Percentiles rank a stretch among this genome's conserved stretches.
These are phyloP conservation scores for Mycena epipterygia DNA, from an alignment of 768 basidiomycete species.

Conservation along the genomic window DNA sequence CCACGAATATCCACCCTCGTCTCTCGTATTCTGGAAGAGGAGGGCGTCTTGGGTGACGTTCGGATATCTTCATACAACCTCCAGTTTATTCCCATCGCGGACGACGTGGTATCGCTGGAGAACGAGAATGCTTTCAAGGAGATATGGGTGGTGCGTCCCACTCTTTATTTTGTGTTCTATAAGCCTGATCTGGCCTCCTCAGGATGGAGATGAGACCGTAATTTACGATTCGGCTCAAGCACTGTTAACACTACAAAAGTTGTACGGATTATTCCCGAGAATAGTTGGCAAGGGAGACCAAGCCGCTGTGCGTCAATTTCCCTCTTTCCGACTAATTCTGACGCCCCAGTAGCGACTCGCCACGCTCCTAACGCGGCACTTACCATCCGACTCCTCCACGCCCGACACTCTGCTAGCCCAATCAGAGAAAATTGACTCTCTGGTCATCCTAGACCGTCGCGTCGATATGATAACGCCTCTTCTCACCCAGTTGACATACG, in stretches of 20 bases:
- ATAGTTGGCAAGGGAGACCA: slow-evolving; percentile 95
- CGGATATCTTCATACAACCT: slow-evolving; percentile 89
- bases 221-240: slow-evolving; percentile 93
- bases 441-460: slow-evolving; percentile 91
- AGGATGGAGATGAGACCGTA: slow-evolving; percentile 95
- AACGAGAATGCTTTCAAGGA: slow-evolving; percentile 88
- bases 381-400: slow-evolving; percentile 52
- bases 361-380: slow-evolving; percentile 74
- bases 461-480: slow-evolving; percentile 97
- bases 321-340: slow-evolving; percentile 12
- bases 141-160: slow-evolving; percentile 84
- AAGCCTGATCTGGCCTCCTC: slow-evolving; percentile 24
- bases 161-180: slow-evolving; percentile 6
- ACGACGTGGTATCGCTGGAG: slow-evolving; percentile 94
- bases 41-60: slow-evolving; percentile 98
- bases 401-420: slow-evolving; percentile 58
- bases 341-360: slow-evolving; percentile 73
- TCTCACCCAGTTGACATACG: slow-evolving; percentile 95
- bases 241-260: slow-evolving; percentile 82
- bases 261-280: slow-evolving; percentile 92
- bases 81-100: slow-evolving; percentile 93
- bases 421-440: slow-evolving; percentile 80
- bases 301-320: slow-evolving; percentile 69
- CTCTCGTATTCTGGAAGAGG: slow-evolving; percentile 89
- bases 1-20: slow-evolving; percentile 92